Evolutionary conservation across 192 early-diverging fungal genomes (phyloP), one percentile per base, ranked within the genome.

Genomic region (Dissophora globulifera): DNA sequence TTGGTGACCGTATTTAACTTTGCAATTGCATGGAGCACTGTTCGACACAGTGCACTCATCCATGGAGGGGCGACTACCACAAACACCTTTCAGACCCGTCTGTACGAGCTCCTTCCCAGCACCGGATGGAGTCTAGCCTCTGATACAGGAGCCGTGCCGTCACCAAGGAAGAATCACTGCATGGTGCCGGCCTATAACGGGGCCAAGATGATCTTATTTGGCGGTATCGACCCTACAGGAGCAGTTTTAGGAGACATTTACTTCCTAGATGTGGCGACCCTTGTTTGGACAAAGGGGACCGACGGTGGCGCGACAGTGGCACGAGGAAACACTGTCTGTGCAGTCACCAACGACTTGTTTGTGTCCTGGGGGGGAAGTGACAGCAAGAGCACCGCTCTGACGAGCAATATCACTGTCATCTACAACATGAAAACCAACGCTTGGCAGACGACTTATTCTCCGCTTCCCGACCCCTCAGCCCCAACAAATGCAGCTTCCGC

Each of bases 181-280:
- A n/a, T 67, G 26, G 56, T 58, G 11, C 47, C 54, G 4, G 65
- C 65, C 6, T 67, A 67, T 26, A 22, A 16, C 9, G 65, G 65
- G 0, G 3, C 46, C 29, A 67, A 58, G 38, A 50, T 67, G 48
- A 43, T 67, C 30, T 25, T 67, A 16, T 67, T 51, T 42, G 63
- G 63, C 6, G 65, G 65, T 23, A 0, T 17, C 16, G 35, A 49
- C 41, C 19, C 26, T 19, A 26, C 10, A 9, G 25, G 17, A 7
- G 25, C 30, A 1, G 31, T 30, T 0, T 13, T 51, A 3, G 25
- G 48, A n/a, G 63, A 66, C 20, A 31, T 66, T 9, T 66, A 66
- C 38, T 38, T 45, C 4, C 43, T 66, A 9, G 63, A 66, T 26
- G 52, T 35, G 13, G 20, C 40, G 13, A 40, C 63, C 22, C 32